Percentiles rank a stretch among this genome's conserved stretches.
Conservation (phyloP, 495 filamentous ascomycete species). For the Niebla homalea region DNA sequence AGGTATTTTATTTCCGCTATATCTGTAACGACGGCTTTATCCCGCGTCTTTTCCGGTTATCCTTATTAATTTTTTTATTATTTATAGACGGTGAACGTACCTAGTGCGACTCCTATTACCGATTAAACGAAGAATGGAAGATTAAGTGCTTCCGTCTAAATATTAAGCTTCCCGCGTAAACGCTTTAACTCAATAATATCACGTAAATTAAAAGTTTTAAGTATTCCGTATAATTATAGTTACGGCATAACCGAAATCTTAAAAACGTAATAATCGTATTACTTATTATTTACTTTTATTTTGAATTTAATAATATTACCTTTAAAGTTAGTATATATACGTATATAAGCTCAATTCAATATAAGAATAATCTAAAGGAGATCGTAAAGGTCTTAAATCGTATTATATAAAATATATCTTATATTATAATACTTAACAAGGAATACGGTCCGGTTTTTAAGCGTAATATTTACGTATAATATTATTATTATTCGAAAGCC, state of each 20-base stretch:
- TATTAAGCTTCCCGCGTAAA: not conserved
- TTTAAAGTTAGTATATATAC: slow-evolving; percentile 3
- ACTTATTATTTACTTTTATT: slow-evolving; percentile 9
- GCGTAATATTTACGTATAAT: no score
- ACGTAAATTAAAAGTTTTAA: slow-evolving; percentile 3
- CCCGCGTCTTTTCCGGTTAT: no score
- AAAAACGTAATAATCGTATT: slow-evolving; percentile 7
- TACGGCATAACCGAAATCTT: not conserved
- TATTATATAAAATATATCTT: no score
- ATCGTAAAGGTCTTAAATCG: no score
- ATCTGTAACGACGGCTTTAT: no score
- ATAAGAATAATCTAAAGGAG: not conserved
- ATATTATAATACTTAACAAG: no score
- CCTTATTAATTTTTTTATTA: no score
- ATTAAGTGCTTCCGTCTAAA: not conserved
- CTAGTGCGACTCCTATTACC: no score
- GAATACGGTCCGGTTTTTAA: no score
- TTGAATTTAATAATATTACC: slow-evolving; percentile 7
- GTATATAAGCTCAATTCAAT: slow-evolving; percentile 1
- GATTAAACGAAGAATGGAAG: not conserved
- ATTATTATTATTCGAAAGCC: no score
- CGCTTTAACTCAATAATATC: not conserved
- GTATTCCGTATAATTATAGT: slow-evolving; percentile 9
- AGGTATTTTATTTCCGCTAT: no score
- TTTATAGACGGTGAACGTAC: no score